These are phyloP conservation scores for Xylaria sp. DNA, from an alignment of 2,329 filamentous ascomycete genomes.

Conservation along the genomic window DNA sequence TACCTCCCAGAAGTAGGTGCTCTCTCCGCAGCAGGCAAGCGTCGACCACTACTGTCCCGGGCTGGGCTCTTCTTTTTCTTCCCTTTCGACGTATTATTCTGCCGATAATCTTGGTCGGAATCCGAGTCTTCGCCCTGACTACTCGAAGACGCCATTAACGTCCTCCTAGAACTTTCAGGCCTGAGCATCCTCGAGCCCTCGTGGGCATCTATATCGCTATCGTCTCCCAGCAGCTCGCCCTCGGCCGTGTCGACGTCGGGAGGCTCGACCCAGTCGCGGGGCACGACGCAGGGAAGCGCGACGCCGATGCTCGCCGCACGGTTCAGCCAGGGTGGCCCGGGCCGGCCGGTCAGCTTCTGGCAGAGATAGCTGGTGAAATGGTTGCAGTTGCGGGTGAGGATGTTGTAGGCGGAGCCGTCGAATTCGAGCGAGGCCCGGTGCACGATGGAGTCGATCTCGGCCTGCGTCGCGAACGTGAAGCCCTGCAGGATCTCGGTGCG, in stretches of 20 bases:
- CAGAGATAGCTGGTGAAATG: conserved; percentile 86
- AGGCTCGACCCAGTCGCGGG: conserved; percentile 82
- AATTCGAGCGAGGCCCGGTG: conserved; percentile 77
- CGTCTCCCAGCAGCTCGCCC: conserved; percentile 72
- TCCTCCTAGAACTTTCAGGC: conserved; percentile 46
- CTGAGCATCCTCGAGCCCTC: conserved; percentile 65
- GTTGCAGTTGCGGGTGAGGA: conserved; percentile 87
- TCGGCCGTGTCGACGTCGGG: conserved; percentile 80
- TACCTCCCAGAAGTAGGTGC: conserved; percentile 54
- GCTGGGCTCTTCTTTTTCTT: conserved; percentile 56
- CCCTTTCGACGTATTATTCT: conserved; percentile 50
- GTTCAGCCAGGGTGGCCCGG: conserved; percentile 82
- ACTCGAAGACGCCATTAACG: conserved; percentile 43
- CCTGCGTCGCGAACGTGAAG: conserved; percentile 75
- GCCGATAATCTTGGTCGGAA: conserved; percentile 18
- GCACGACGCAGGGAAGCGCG: conserved; percentile 83
- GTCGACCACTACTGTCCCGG: conserved; percentile 63
- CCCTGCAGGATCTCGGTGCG: conserved; percentile 80
- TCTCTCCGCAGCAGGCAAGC: conserved; percentile 64
- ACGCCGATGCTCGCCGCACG: conserved; percentile 85
- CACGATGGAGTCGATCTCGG: conserved; percentile 78
- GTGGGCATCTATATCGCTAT: conserved; percentile 48
- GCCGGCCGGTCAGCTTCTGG: conserved; percentile 74
- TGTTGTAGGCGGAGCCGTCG: conserved; percentile 80
- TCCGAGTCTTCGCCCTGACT: conserved; percentile 39